Percentiles rank a stretch among this genome's conserved stretches.
Evolutionary conservation across 768 basidiomycete species (phyloP).

Genomic region (Tulasnella sp.): DNA sequence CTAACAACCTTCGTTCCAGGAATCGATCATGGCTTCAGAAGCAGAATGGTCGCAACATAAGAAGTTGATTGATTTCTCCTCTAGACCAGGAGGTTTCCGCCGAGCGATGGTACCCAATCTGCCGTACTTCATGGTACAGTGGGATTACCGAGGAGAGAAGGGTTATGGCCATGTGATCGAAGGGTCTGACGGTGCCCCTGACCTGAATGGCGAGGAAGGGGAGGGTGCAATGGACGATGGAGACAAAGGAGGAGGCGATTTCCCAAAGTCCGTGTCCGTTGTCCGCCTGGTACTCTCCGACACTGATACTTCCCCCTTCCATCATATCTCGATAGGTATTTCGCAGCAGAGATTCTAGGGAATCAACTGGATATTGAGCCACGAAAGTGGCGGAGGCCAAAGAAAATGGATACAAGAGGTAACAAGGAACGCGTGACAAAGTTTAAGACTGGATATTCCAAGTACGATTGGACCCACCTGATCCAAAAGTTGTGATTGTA

Average conservation of each 20-base stretch:
- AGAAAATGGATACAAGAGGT: constrained; percentile 54
- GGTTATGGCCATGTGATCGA: constrained; percentile 99
- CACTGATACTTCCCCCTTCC: background rate
- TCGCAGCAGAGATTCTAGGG: constrained; percentile 91
- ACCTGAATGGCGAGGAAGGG: constrained; percentile 47
- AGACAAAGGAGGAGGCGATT: constrained; percentile 84
- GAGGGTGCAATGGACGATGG: constrained; percentile 66
- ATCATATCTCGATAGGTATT: constrained; percentile 58
- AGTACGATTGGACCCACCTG: constrained; percentile 36
- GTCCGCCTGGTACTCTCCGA: background rate
- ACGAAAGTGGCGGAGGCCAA: constrained; percentile 73
- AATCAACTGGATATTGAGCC: constrained; percentile 83
- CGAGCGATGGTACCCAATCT: constrained; percentile 92
- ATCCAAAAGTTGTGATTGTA: constrained; percentile 17
- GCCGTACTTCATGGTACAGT: constrained; percentile 98
- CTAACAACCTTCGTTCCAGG: constrained; percentile 49
- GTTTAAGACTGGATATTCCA: constrained; percentile 63
- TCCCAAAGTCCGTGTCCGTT: constrained; percentile 53
- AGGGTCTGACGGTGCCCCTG: constrained; percentile 53
- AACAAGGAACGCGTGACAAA: constrained; percentile 58
- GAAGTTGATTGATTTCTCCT: constrained; percentile 89
- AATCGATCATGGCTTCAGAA: constrained; percentile 88
- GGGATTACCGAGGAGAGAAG: constrained; percentile 94
- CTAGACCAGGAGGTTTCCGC: constrained; percentile 85
- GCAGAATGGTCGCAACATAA: constrained; percentile 98